phyloP scores from a whole-genome alignment of 2,329 filamentous ascomycete species.

The Aureobasidium sp. region DNA sequence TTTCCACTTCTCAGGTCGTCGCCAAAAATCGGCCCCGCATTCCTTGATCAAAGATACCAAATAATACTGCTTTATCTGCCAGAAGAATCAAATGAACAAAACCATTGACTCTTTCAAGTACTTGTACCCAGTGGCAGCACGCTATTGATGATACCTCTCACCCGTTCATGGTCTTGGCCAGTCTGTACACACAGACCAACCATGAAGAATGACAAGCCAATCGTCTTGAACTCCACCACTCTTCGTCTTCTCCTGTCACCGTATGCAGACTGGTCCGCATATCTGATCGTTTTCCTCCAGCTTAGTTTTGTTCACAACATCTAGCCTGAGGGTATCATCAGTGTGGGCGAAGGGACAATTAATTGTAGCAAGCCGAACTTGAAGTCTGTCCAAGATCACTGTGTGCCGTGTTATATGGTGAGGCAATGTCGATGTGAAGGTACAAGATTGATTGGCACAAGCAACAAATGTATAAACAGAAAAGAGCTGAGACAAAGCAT shows the following conservation, averaged over 20 bases:
- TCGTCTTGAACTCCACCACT: background rate
- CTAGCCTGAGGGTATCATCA: background rate
- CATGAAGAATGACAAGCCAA: background rate
- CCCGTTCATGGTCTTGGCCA: background rate
- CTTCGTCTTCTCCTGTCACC: background rate
- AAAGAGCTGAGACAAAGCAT: background rate
- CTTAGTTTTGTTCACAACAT: background rate
- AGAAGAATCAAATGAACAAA: slow-evolving; percentile 9
- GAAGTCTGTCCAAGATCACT: too few relatives aligned
- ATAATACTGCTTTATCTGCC: slow-evolving; percentile 10
- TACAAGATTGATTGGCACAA: background rate
- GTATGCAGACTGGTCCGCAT: background rate
- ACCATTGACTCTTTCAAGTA: background rate
- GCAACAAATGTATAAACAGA: background rate
- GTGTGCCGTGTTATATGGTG: background rate
- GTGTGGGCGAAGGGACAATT: background rate
- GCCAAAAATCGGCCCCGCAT: background rate
- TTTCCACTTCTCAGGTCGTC: background rate
- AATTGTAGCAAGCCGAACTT: too few relatives aligned
- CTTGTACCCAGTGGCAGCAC: background rate
- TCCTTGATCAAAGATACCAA: slow-evolving; percentile 16
- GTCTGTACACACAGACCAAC: background rate
- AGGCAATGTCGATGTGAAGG: background rate
- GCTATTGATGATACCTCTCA: background rate
- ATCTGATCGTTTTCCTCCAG: background rate